These are phyloP conservation scores for Daedaleopsis sinensis DNA, from an alignment of 768 basidiomycete genomes.

Conservation along the genomic window DNA sequence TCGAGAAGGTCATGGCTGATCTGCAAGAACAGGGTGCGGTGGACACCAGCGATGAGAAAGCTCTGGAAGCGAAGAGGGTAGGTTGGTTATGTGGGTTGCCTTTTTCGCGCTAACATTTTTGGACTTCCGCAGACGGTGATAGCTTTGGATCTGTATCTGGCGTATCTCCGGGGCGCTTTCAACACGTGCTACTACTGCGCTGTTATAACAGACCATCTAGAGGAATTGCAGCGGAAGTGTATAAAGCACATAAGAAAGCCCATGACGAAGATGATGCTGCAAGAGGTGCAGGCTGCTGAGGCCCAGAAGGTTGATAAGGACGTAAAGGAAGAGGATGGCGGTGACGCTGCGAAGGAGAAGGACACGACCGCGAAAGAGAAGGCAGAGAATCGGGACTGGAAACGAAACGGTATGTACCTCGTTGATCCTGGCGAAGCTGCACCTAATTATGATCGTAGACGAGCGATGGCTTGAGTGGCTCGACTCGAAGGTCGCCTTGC, in stretches of 20 bases:
- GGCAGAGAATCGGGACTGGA: constrained; percentile 53
- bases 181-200: constrained; percentile 99
- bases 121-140: constrained; percentile 59
- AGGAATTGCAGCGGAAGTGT: constrained; percentile 95
- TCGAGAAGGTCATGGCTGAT: constrained; percentile 76
- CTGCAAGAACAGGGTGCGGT: constrained; percentile 65
- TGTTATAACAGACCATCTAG: constrained; percentile 87
- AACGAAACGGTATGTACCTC: constrained; percentile 62
- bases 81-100: constrained; percentile 15
- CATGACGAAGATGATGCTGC: constrained; percentile 58
- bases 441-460: constrained; percentile 47
- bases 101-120: constrained; percentile 1
- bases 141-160: constrained; percentile 89
- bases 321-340: constrained; percentile 43
- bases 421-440: constrained; percentile 15
- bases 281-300: constrained; percentile 63
- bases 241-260: constrained; percentile 87
- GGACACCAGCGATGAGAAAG: constrained; percentile 64
- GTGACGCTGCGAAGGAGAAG: constrained; percentile 37
- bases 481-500: constrained; percentile 81
- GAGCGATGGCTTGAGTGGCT: constrained; percentile 90
- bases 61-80: constrained; percentile 74
- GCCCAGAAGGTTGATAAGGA: constrained; percentile 52
- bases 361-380: constrained; percentile 36
- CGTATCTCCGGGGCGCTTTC: constrained; percentile 90